Base-by-base conservation (phyloP, 768 basidiomycete genomes). In the Candolleomyces aberdarensis region DNA sequence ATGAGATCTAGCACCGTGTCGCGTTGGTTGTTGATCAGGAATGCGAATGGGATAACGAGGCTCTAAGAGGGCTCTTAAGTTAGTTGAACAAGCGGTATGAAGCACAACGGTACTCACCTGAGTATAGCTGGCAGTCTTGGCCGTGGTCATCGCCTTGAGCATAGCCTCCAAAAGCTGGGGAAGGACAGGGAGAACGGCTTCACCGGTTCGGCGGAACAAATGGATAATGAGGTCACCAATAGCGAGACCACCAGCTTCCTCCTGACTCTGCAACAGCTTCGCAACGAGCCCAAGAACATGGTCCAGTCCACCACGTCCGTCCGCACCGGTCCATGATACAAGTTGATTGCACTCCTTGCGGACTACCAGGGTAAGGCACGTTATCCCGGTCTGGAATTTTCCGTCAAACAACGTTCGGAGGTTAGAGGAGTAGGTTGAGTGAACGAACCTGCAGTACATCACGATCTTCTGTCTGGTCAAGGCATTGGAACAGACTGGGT, bases 191-290 rank as follows among this genome's bases (percentile, higher is more conserved):
- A 91, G 79, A 19, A 98, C 83, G 1, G 87, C 78, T 13, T 88
- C 85, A 13, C 93, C 93, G 0, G 92, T 91, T 63, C 85, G 87
- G 26, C 96, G 83, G 53, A 99, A 79, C 26, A 98, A 78, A 67
- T 98, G 95, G 64, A 98, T 92, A 69, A 99, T 91, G 47, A 99
- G 80, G 69, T 98, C 96, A 19, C 97, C 97, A 51, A 98, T 89
- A 56, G 91, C 89, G 20, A 98, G 83, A 10, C 96, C 96, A 44
- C 91, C 94, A 0, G 95, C 90, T 72, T 99, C 97, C 63, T 94
- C 91, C 63, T 91, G 85, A 62, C 80, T 84, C 59, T 86, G 83
- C 29, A 99, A 78, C 49, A 92, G 83, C 63, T 84, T 86, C 29
- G 89, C 92, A 40, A 98, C 85, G 46, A 97, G 76, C 13, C 80